A percentile compares a stretch with the other conserved stretches of the same genome.
These are phyloP conservation scores for Inga leiocalycina DNA, from an alignment of 306 rosid genomes.

Conservation along the genomic window DNA sequence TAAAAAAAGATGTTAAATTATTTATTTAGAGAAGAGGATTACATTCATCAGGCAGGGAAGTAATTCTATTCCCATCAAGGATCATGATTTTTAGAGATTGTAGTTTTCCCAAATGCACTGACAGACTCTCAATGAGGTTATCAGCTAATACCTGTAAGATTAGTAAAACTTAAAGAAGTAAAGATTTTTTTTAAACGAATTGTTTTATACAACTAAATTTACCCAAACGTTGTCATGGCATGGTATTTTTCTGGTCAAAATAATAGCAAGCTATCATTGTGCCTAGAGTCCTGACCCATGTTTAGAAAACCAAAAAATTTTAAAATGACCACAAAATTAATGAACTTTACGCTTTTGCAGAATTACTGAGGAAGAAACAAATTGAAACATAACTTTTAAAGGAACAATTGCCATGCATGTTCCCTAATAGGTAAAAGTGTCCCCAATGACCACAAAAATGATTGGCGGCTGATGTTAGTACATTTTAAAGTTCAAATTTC, in stretches of 20 bases:
- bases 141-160: conserved; percentile 70
- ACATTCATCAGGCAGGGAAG: conserved; percentile 97
- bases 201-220: neutral
- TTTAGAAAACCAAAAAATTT: conserved; percentile 11
- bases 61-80: conserved; percentile 79
- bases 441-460: neutral
- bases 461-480: neutral
- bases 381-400: neutral
- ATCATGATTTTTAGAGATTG: conserved; percentile 81
- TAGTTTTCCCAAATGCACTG: conserved; percentile 88
- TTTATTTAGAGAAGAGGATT: conserved; percentile 61
- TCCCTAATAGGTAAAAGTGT: neutral
- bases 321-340: conserved; percentile 4
- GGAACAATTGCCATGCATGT: neutral
- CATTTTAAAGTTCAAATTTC: neutral
- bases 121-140: conserved; percentile 81
- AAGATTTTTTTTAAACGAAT: conserved; percentile 13
- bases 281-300: conserved; percentile 8
- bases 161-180: conserved; percentile 31
- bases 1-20: conserved; percentile 12
- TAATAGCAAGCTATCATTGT: conserved; percentile 10
- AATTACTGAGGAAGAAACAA: neutral
- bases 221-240: neutral
- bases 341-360: conserved; percentile 1
- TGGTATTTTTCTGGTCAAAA: conserved; percentile 2